Percentiles rank a stretch among this genome's conserved stretches.
Evolutionary conservation across 2,329 filamentous ascomycete species (phyloP).

Genomic region (Malbranchea zuffiana): DNA sequence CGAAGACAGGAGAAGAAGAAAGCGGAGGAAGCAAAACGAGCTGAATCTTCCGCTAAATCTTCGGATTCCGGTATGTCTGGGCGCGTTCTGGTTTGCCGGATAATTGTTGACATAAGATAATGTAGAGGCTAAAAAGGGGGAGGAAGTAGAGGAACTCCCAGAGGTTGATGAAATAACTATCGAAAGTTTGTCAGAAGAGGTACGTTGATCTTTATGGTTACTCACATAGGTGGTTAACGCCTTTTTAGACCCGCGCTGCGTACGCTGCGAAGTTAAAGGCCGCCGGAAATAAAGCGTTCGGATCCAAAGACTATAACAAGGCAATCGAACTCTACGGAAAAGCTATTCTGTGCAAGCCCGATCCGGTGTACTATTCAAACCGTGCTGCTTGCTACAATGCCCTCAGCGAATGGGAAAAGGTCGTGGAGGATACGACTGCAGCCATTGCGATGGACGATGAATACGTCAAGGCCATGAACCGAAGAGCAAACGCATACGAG

Average conservation of each 20-base stretch:
- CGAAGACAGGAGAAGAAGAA: conserved; percentile 75
- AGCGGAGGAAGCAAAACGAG: conserved; percentile 41
- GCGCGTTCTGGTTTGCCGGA: not conserved
- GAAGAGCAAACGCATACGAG: conserved; percentile 92
- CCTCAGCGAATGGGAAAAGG: conserved; percentile 84
- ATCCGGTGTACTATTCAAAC: conserved; percentile 98
- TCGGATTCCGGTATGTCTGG: conserved; percentile 28
- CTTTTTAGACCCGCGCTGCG: conserved; percentile 60
- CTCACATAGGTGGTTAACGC: conserved; percentile 1
- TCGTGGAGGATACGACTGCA: conserved; percentile 91
- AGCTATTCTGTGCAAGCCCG: conserved; percentile 91
- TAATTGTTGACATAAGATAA: conserved; percentile 9
- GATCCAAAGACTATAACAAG: conserved; percentile 81
- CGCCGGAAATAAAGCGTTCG: conserved; percentile 91
- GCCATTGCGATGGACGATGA: conserved; percentile 87
- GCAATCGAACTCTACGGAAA: conserved; percentile 93
- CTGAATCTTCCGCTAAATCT: conserved; percentile 35
- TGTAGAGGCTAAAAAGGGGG: conserved; percentile 41
- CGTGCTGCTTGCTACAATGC: conserved; percentile 95
- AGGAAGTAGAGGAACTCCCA: conserved; percentile 57
- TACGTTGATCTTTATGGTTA: conserved; percentile 19
- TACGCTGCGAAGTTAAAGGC: conserved; percentile 89
- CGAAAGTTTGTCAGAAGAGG: conserved; percentile 37
- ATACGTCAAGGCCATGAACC: conserved; percentile 96
- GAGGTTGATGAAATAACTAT: conserved; percentile 46